Percentiles rank a stretch among this genome's conserved stretches.
phyloP scores from a whole-genome alignment of 441 rosid species.

The Bruguiera hainesii region DNA sequence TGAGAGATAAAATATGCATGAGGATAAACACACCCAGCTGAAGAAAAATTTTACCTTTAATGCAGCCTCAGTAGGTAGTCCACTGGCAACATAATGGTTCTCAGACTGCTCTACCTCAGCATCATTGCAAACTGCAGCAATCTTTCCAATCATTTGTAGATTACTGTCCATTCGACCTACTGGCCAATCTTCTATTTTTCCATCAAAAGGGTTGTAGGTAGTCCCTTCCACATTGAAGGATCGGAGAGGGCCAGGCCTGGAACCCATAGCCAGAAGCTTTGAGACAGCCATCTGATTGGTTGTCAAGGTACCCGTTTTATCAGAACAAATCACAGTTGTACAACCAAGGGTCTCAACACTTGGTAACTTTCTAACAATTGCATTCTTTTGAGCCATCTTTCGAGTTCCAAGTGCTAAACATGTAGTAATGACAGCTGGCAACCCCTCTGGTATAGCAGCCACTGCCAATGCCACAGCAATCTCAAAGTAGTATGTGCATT shows the following conservation, averaged over 20 bases:
- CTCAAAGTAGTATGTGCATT: conserved; percentile 83
- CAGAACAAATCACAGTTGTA: conserved; percentile 91
- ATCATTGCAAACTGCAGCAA: conserved; percentile 86
- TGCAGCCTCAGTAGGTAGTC: conserved; percentile 94
- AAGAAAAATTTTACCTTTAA: conserved; percentile 50
- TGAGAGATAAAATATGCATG: neutral
- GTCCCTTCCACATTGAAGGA: conserved; percentile 78
- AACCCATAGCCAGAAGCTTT: conserved; percentile 79
- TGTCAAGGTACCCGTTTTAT: conserved; percentile 90
- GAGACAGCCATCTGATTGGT: conserved; percentile 95
- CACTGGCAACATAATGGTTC: conserved; percentile 55
- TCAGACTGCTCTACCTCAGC: conserved; percentile 66
- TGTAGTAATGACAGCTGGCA: conserved; percentile 77
- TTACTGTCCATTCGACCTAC: conserved; percentile 68
- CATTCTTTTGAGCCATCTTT: conserved; percentile 96
- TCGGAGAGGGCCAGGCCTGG: conserved; percentile 60
- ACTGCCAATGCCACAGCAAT: conserved; percentile 79
- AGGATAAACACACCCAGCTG: neutral
- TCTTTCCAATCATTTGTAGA: conserved; percentile 84
- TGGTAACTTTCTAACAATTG: conserved; percentile 85
- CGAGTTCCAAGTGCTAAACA: conserved; percentile 85
- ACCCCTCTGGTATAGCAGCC: conserved; percentile 77
- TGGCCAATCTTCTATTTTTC: conserved; percentile 73
- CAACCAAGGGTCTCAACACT: conserved; percentile 96
- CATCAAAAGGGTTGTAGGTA: conserved; percentile 73